Base-by-base conservation (phyloP, 2,329 filamentous ascomycete genomes). In the Fusarium multiceps region DNA sequence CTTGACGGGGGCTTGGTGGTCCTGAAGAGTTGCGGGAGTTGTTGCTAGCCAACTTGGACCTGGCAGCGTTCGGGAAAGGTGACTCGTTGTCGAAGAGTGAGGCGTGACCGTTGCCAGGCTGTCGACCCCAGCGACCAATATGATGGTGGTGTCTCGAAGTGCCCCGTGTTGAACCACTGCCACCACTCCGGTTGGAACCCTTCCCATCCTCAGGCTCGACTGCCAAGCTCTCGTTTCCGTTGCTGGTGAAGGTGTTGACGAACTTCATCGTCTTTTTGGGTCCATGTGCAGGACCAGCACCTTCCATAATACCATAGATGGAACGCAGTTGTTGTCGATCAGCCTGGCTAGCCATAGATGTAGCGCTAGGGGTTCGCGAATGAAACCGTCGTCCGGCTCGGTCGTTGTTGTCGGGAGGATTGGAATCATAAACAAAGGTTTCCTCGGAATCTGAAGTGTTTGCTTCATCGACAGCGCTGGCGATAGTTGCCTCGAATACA, bases 361-460 rank as follows among this genome's bases (percentile, higher is more conserved):
- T 97, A 45, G 94, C 92, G 80, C 94, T 98, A 9, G 96, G 96
- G 2, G 96, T 99, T 68, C 96, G 89, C 21, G 95, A 98, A 81
- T 98, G 95, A 79, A 95, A 93, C 66, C 94, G 88, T 68, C 89
- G 88, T n/a, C 87, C 87, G 37, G 76, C 69, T 42, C 89, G 84
- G 56, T 90, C 88, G 50, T 82, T 84, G 51, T 78, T 80, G 71
- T 92, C 89, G 54, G 93, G 92, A 12, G 95, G 96, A 76, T 99
- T 99, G 27, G 96, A 98, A 80, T 99, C 96, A 81, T 99, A 99
- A 18, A 99, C 96, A 80, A 98, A 99, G 0, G 96, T 98, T 80
- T 98, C 96, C 76, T 98, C 96, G 2, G 95, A 98, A 79, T 99
- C 96, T 9, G 95, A 98, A 14, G 95, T 97, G 79, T 98, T 93